Conservation (phyloP, 768 basidiomycete species). For the Tricholoma hemisulphureum region DNA sequence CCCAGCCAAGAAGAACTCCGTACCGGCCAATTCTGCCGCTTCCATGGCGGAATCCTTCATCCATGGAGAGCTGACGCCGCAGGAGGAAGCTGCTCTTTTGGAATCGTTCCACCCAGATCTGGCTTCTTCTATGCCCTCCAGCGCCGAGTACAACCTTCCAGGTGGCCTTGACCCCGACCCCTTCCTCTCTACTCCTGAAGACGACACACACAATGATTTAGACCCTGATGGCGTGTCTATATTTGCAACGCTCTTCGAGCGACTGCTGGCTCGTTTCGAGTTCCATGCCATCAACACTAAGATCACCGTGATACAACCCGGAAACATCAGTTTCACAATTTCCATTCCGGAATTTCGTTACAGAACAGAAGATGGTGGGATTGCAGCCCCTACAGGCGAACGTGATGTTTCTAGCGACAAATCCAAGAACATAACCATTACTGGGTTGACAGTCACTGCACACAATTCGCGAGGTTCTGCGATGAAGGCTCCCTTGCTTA, state of each 20-base stretch:
- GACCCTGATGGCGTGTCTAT: slow-evolving; percentile 78
- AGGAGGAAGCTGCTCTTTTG: slow-evolving; percentile 69
- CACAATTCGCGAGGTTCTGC: slow-evolving; percentile 36
- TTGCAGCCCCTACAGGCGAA: slow-evolving; percentile 3
- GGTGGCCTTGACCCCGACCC: slow-evolving; percentile 64
- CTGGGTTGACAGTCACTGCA: slow-evolving; percentile 55
- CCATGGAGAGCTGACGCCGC: slow-evolving; percentile 71
- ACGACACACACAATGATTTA: slow-evolving; percentile 42
- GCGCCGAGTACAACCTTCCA: slow-evolving; percentile 51
- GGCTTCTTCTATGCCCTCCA: slow-evolving; percentile 19
- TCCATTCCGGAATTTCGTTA: slow-evolving; percentile 59
- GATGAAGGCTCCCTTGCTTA: slow-evolving; percentile 10
- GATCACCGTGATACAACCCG: slow-evolving; percentile 67
- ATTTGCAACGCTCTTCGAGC: slow-evolving; percentile 77
- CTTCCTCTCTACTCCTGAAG: slow-evolving; percentile 40
- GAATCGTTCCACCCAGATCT: slow-evolving; percentile 60
- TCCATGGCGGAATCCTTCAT: slow-evolving; percentile 79
- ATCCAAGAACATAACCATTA: slow-evolving; percentile 52
- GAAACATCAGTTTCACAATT: slow-evolving; percentile 59
- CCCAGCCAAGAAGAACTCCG: slow-evolving; percentile 25
- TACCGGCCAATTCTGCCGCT: slow-evolving; percentile 71
- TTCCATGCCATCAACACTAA: slow-evolving; percentile 69
- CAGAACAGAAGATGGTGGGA: slow-evolving; percentile 38
- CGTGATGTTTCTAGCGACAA: slow-evolving; percentile 21
- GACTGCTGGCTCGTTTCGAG: slow-evolving; percentile 74